Evolutionary conservation across 2,329 filamentous ascomycete genomes (phyloP).

Genomic region (Fusarium sp.): DNA sequence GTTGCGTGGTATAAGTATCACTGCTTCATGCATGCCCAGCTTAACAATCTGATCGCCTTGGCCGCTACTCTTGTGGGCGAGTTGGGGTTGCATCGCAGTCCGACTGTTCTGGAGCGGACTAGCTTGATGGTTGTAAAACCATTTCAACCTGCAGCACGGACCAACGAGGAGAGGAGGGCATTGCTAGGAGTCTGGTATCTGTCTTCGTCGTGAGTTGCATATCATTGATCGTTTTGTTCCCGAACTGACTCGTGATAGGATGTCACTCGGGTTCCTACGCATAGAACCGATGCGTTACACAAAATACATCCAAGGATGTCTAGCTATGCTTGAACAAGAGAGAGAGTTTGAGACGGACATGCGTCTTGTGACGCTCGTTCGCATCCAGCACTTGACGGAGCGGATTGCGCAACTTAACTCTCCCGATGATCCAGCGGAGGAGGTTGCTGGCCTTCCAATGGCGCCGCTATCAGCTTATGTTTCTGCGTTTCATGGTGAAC

Average conservation of each 20-base stretch:
- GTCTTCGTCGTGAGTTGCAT: conserved; percentile 61
- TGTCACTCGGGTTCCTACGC: conserved; percentile 59
- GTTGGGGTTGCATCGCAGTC: conserved; percentile 60
- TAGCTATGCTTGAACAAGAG: conserved; percentile 59
- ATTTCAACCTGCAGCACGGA: conserved; percentile 55
- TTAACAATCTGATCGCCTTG: conserved; percentile 65
- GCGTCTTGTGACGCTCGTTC: conserved; percentile 61
- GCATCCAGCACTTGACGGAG: conserved; percentile 64
- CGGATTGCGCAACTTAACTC: conserved; percentile 61
- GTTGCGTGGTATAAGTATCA: conserved; percentile 68
- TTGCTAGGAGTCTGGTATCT: conserved; percentile 68
- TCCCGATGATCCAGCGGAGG: conserved; percentile 53
- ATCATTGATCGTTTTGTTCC: neutral
- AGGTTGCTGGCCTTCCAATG: conserved; percentile 53
- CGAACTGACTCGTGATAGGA: conserved; percentile 48
- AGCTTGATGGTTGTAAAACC: conserved; percentile 59
- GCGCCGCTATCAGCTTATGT: conserved; percentile 62
- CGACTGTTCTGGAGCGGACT: conserved; percentile 58
- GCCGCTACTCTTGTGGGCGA: conserved; percentile 63
- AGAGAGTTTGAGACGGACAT: conserved; percentile 63
- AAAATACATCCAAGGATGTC: conserved; percentile 65
- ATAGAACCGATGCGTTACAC: conserved; percentile 66
- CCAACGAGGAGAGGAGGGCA: conserved; percentile 65
- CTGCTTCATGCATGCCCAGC: conserved; percentile 65
- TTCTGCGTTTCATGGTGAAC: conserved; percentile 60